phyloP scores from a whole-genome alignment of 2,329 filamentous ascomycete genomes.

The Xylaria hypoxylon region DNA sequence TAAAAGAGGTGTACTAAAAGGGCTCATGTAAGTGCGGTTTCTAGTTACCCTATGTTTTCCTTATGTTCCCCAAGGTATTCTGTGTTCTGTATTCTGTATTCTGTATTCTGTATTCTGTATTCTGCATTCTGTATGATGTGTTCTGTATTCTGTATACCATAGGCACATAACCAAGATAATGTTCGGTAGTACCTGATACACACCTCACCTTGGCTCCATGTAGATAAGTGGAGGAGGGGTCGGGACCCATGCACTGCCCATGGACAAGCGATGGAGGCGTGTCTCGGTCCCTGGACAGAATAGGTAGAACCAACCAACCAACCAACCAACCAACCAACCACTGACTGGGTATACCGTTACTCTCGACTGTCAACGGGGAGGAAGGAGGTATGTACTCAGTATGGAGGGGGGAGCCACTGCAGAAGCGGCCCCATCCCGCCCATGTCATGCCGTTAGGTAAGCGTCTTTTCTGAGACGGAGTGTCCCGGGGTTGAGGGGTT shows the following conservation, averaged over 20 bases:
- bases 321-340: too few relatives aligned
- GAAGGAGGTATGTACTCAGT: too few relatives aligned
- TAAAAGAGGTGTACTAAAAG: too few relatives aligned
- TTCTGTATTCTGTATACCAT: too few relatives aligned
- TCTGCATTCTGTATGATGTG: neutral
- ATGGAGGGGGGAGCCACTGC: slow-evolving; percentile 17
- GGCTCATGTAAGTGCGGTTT: slow-evolving; percentile 14
- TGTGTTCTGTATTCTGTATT: too few relatives aligned
- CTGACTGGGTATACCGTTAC: too few relatives aligned
- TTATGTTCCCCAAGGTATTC: too few relatives aligned
- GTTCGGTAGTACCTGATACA: slow-evolving; percentile 2
- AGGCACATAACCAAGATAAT: neutral
- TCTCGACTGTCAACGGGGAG: too few relatives aligned
- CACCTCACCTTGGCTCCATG: neutral
- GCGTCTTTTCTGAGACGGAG: slow-evolving; percentile 6
- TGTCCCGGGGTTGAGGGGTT: neutral
- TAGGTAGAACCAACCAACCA: too few relatives aligned
- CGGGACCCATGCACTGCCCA: too few relatives aligned
- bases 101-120: neutral
- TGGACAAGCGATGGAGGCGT: too few relatives aligned
- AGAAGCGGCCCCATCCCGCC: slow-evolving; percentile 35
- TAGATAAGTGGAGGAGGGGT: neutral
- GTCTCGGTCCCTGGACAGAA: neutral
- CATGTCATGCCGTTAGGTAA: slow-evolving; percentile 3
- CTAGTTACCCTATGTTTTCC: too few relatives aligned